Evolutionary conservation across 345 rosid genomes (phyloP).

Genomic region (Populus simonii): DNA sequence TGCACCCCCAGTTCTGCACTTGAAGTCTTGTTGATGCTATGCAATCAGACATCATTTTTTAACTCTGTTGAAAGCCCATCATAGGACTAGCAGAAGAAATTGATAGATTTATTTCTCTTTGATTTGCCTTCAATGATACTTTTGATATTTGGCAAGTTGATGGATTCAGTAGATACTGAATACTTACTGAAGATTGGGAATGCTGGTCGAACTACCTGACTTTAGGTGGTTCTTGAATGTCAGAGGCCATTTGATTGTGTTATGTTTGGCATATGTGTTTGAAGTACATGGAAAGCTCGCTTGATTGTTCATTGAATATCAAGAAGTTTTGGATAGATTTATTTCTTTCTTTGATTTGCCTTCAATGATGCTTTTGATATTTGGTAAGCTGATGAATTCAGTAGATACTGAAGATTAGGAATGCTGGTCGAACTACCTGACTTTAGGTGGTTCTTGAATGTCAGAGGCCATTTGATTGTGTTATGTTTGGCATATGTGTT

Average conservation of each 20-base stretch:
- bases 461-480: too few relatives aligned
- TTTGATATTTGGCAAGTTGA: not conserved
- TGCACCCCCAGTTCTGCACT: not conserved
- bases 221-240: not conserved
- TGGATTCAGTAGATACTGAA: not conserved
- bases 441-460: not conserved
- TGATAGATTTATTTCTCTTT: not conserved
- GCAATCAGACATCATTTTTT: not conserved
- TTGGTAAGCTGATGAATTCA: not conserved
- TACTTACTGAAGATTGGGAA: not conserved
- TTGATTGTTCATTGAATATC: too few relatives aligned
- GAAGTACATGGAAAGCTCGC: too few relatives aligned
- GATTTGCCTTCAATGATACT: not conserved
- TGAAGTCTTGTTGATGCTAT: not conserved
- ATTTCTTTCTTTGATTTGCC: not conserved
- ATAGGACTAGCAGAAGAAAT: not conserved
- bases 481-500: too few relatives aligned
- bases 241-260: too few relatives aligned
- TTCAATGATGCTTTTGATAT: not conserved
- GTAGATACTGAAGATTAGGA: not conserved
- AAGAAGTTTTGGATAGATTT: too few relatives aligned
- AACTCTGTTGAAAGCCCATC: not conserved
- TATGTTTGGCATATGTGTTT: too few relatives aligned
- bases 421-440: not conserved
- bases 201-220: not conserved